Evolutionary conservation across 176 grass and related monocot genomes (phyloP), one percentile per base, ranked within the genome.

Genomic region (Aegilops sharonensis): DNA sequence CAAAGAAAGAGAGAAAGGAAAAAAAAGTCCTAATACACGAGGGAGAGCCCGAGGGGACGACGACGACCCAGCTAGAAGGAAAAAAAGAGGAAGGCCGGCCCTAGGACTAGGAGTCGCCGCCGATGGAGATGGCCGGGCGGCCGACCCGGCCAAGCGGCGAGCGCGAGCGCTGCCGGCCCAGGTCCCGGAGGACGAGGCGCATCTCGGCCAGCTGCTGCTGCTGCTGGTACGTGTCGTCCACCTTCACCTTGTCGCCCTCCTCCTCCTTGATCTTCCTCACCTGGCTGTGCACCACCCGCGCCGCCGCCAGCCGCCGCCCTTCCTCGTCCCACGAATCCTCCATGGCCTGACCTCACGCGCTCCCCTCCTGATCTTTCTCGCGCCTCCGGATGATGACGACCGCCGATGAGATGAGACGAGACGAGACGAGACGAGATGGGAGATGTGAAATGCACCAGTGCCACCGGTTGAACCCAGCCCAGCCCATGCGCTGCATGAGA

Each of bases 221-320:
- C 45, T 83, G 83, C 50, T 85, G 84, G 87, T 72, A 91, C 77
- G 86, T 91, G 78, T 86, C 84, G 75, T 89, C 64, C 69, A 86
- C 77, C 73, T 79, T 80, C 5, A 85, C 88, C 87, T 79, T 89
- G 72, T 89, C 87, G 68, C 78, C 78, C 32, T 94, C 89, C 84
- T 94, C 92, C 62, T 94, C 70, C 85, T 91, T 91, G 81, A 94
- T 94, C 87, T 82, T 84, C 81, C 87, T 60, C 57, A 94, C 89
- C 82, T 87, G 92, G 87, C 92, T 94, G 84, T 91, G 92, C 75
- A 91, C 77, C 73, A 86, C 80, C 82, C 21, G 12, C 63, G 45
- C 27, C 47, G 45, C 43, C 72, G 43, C 59, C 82, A 4, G 21
- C 85, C 4, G 77, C 57, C 21, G 66, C 27, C 13, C 75, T 2